phyloP scores from a whole-genome alignment of 2,329 filamentous ascomycete species.

The Alternaria brassicicola region DNA sequence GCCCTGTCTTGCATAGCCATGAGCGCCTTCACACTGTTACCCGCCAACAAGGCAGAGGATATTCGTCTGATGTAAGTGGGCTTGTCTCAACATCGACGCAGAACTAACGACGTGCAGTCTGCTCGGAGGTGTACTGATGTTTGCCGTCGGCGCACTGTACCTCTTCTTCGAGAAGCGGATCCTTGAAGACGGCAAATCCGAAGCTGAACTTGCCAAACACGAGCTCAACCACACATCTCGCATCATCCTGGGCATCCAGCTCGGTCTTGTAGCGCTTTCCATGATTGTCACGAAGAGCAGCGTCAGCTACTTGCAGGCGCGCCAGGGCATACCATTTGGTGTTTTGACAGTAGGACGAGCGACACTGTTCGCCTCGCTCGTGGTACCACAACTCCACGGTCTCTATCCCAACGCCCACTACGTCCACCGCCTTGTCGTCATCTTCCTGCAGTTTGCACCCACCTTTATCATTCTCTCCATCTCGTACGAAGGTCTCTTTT shows the following conservation, averaged over 20 bases:
- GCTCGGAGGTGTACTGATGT: slow-evolving; percentile 79
- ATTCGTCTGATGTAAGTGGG: slow-evolving; percentile 71
- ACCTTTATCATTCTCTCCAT: slow-evolving; percentile 96
- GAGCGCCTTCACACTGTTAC: slow-evolving; percentile 88
- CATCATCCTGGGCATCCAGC: slow-evolving; percentile 68
- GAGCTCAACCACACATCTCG: slow-evolving; percentile 59
- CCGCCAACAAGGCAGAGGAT: slow-evolving; percentile 84
- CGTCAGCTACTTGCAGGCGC: slow-evolving; percentile 82
- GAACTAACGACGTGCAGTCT: slow-evolving; percentile 58
- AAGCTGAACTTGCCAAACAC: slow-evolving; percentile 34
- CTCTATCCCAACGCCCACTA: slow-evolving; percentile 84
- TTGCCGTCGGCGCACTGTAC: slow-evolving; percentile 75
- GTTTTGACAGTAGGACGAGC: slow-evolving; percentile 88
- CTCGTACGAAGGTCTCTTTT: slow-evolving; percentile 96
- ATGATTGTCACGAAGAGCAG: slow-evolving; percentile 89
- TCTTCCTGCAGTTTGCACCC: slow-evolving; percentile 92
- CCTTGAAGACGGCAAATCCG: slow-evolving; percentile 51
- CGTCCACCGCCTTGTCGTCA: slow-evolving; percentile 82
- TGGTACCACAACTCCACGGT: slow-evolving; percentile 81
- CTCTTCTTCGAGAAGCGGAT: slow-evolving; percentile 76
- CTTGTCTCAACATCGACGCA: too few relatives aligned
- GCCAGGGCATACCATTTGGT: slow-evolving; percentile 80
- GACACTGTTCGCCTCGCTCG: slow-evolving; percentile 74
- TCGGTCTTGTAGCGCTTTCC: slow-evolving; percentile 79
- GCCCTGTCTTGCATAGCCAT: slow-evolving; percentile 76